These are phyloP conservation scores for Myxozyma sirexii DNA, from an alignment of 805 yeast species.

Conservation along the genomic window DNA sequence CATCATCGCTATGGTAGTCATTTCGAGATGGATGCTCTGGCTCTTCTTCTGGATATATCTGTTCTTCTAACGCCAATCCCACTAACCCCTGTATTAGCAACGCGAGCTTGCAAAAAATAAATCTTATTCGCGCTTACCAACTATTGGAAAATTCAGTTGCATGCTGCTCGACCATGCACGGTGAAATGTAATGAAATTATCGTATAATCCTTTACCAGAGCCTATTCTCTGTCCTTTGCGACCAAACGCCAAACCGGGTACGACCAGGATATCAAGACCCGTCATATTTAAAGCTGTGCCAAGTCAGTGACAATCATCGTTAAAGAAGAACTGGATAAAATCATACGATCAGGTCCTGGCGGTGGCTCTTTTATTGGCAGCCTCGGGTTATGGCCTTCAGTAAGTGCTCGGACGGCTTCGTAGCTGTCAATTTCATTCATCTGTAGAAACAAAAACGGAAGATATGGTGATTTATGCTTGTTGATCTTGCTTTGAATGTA, in stretches of 20 bases:
- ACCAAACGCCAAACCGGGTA: constrained; percentile 88
- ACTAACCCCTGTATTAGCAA: constrained; percentile 38
- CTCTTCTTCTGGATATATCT: constrained; percentile 43
- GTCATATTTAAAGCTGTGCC: constrained; percentile 35
- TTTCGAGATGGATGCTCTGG: no score
- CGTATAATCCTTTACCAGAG: constrained; percentile 93
- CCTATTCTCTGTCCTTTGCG: constrained; percentile 63
- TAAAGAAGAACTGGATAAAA: background rate
- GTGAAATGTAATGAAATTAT: constrained; percentile 65
- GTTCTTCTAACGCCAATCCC: constrained; percentile 70
- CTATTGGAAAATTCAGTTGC: constrained; percentile 33
- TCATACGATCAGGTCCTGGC: background rate
- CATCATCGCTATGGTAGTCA: background rate
- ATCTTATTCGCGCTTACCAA: constrained; percentile 39
- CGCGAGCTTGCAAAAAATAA: background rate
- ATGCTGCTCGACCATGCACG: constrained; percentile 39
- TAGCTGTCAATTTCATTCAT: constrained; percentile 3
- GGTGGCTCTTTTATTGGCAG: constrained; percentile 1
- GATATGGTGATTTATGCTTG: background rate
- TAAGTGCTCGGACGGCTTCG: background rate
- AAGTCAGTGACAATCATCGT: background rate
- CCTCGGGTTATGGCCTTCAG: background rate
- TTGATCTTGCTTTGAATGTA: background rate
- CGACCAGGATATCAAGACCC: constrained; percentile 69
- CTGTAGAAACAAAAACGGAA: background rate